Evolutionary conservation across 139 green algal species (phyloP).

Genomic region (Chlorella ohadii): DNA sequence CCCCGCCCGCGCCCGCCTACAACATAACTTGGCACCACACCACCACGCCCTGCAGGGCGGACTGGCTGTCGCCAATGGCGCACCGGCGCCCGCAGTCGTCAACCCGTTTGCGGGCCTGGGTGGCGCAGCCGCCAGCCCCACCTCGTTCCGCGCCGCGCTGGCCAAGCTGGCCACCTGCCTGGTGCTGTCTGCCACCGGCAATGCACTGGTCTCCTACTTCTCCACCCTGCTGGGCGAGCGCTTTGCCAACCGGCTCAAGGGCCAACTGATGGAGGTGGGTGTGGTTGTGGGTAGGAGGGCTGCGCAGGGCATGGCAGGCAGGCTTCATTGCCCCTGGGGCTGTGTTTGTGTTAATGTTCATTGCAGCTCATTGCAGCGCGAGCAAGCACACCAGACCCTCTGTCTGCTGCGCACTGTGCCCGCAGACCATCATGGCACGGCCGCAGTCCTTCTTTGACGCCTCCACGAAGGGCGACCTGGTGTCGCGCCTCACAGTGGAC

Average conservation of each 20-base stretch:
- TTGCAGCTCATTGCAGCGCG: too few species aligned
- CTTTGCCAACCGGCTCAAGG: constrained; percentile 35
- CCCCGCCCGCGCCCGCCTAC: too few species aligned
- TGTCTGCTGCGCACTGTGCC: too few species aligned
- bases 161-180: constrained; percentile 32
- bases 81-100: neutral
- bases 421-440: constrained; percentile 5
- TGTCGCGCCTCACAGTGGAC: constrained; percentile 38
- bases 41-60: neutral
- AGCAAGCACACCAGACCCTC: too few species aligned
- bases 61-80: neutral
- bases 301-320: neutral
- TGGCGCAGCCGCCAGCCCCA: neutral
- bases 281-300: neutral
- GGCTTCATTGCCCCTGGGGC: too few species aligned
- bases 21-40: too few species aligned
- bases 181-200: constrained; percentile 33
- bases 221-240: constrained; percentile 36
- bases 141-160: constrained; percentile 24
- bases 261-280: constrained; percentile 30
- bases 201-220: constrained; percentile 25
- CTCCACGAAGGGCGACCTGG: constrained; percentile 36
- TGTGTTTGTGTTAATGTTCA: too few species aligned
- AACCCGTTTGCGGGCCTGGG: neutral
- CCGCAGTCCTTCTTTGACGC: constrained; percentile 42